Evolutionary conservation across 495 filamentous ascomycete genomes (phyloP).

Genomic region (Penicillium goetzii): DNA sequence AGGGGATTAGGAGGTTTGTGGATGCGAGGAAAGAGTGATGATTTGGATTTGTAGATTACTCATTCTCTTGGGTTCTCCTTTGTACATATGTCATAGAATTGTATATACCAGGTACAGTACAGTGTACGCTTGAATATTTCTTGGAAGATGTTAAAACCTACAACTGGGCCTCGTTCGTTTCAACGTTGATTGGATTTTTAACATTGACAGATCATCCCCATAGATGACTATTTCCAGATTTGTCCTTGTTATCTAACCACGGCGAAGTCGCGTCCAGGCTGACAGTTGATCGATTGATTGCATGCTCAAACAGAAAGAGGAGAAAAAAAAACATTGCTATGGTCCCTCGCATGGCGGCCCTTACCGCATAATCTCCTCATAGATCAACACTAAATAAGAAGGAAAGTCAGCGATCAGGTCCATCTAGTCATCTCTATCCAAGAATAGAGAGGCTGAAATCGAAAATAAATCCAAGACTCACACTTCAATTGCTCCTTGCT

Average conservation of each 20-base stretch:
- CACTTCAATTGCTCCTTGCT: conserved; percentile 97
- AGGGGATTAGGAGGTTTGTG: conserved; percentile 65
- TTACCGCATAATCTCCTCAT: conserved; percentile 98
- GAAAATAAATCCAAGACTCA: conserved; percentile 42
- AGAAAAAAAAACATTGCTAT: conserved; percentile 6
- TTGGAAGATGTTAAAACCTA: background rate
- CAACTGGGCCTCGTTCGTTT: background rate
- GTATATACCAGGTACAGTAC: background rate
- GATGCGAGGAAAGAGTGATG: background rate
- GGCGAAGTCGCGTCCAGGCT: background rate
- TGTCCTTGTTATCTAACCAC: conserved; percentile 12
- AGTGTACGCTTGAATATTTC: background rate
- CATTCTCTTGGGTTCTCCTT: background rate
- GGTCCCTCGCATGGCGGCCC: conserved; percentile 4
- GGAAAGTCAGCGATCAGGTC: conserved; percentile 8
- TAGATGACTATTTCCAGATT: background rate
- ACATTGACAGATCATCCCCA: background rate
- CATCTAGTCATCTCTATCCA: background rate
- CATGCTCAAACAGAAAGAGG: conserved; percentile 11
- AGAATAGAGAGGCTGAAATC: background rate
- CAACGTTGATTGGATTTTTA: conserved; percentile 1
- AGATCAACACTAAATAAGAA: conserved; percentile 72
- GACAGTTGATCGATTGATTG: conserved; percentile 6
- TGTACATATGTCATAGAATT: conserved; percentile 1
- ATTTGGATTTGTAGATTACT: background rate